Percentiles rank a stretch among this genome's conserved stretches.
Conservation (phyloP, 1,139 yeast genomes). For the Arxiozyma telluris region DNA sequence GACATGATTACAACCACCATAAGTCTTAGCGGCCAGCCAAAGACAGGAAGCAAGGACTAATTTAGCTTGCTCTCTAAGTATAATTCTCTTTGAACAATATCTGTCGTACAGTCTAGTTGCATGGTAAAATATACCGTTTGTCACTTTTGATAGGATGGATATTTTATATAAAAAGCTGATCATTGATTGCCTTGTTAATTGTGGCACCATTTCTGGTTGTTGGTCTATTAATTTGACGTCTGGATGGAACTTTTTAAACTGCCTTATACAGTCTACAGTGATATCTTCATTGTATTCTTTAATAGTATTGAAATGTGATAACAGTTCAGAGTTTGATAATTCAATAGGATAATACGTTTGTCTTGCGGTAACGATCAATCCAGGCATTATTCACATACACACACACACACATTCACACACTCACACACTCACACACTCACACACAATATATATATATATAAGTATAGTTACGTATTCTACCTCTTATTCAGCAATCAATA, state of each 20-base stretch:
- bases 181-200: slow-evolving; percentile 40
- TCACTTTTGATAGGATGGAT: slow-evolving; percentile 49
- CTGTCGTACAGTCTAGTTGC: slow-evolving; percentile 56
- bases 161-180: slow-evolving; percentile 52
- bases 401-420: too few relatives aligned
- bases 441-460: too few relatives aligned
- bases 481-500: background rate
- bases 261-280: slow-evolving; percentile 35
- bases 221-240: slow-evolving; percentile 48
- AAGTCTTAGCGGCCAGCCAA: slow-evolving; percentile 56
- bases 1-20: slow-evolving; percentile 64
- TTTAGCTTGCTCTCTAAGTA: slow-evolving; percentile 53
- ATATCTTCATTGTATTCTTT: slow-evolving; percentile 49
- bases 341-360: slow-evolving; percentile 40
- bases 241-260: slow-evolving; percentile 37
- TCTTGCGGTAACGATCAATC: slow-evolving; percentile 33
- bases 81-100: slow-evolving; percentile 56
- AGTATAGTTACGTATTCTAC: background rate
- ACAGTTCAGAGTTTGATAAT: slow-evolving; percentile 43
- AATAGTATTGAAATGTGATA: slow-evolving; percentile 39
- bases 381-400: slow-evolving; percentile 9
- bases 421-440: background rate
- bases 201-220: slow-evolving; percentile 52
- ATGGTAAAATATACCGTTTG: slow-evolving; percentile 50
- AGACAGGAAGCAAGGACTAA: slow-evolving; percentile 57